These are phyloP conservation scores for Papilionanthe hybrid DNA, from an alignment of 116 monocot species.

Conservation along the genomic window DNA sequence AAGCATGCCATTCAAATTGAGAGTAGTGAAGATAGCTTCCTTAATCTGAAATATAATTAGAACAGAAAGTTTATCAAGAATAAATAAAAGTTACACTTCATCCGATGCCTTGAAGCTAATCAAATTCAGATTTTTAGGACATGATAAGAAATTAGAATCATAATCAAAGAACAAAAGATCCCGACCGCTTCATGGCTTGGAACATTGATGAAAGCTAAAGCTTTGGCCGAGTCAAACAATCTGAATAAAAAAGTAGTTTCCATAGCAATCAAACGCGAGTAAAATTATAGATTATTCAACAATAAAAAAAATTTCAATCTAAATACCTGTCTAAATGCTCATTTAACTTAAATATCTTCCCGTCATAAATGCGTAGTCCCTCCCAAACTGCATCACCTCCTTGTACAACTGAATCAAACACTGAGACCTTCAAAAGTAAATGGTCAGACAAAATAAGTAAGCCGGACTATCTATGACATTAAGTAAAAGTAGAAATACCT, in stretches of 20 bases:
- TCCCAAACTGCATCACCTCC: slow-evolving; percentile 98
- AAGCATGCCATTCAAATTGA: slow-evolving; percentile 86
- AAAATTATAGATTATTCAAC: not conserved
- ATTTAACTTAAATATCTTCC: slow-evolving; percentile 87
- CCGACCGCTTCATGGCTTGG: slow-evolving; percentile 64
- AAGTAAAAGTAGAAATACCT: slow-evolving; percentile 38
- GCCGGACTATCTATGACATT: not conserved
- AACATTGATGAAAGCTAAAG: slow-evolving; percentile 82
- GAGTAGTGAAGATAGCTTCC: slow-evolving; percentile 88
- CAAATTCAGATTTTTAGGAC: not conserved
- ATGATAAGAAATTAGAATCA: not conserved
- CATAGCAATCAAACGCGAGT: not conserved
- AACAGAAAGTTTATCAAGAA: not conserved
- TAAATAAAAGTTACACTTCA: not conserved
- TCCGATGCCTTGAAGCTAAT: not conserved
- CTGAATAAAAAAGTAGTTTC: slow-evolving; percentile 26
- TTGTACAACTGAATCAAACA: slow-evolving; percentile 98
- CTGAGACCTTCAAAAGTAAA: slow-evolving; percentile 64
- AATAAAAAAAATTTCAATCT: not conserved
- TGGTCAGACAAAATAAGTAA: slow-evolving; percentile 10
- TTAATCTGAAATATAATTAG: slow-evolving; percentile 52
- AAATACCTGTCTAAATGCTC: slow-evolving; percentile 83
- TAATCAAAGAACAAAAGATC: not conserved
- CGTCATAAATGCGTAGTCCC: slow-evolving; percentile 75
- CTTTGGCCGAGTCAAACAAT: slow-evolving; percentile 89